Base-by-base conservation (phyloP, 2,329 filamentous ascomycete genomes). In the Clonostachys byssicola region DNA sequence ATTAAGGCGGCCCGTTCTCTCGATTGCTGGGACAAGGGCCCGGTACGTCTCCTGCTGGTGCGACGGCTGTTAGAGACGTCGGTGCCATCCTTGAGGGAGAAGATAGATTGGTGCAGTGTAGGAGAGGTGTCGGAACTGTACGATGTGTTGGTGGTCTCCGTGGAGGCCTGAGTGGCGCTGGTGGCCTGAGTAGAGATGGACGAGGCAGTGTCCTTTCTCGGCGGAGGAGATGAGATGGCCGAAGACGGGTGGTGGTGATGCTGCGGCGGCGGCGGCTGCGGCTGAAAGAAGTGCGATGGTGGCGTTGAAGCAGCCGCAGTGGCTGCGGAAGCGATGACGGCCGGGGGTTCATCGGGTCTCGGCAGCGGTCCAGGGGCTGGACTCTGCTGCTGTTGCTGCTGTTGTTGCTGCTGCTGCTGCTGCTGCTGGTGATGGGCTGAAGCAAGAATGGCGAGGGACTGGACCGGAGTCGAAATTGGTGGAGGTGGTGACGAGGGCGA, bases 1-100 rank as follows among this genome's bases (percentile, higher is more conserved):
- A 83, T 82, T 48, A 83, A 60, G 42, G 78, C 78, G 42, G 79
- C 79, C 60, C 77, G 77, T 54, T 81, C 77, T 60, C 79, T 72
- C 56, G 81, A 80, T 51, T 77, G 70, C 46, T 78, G 72, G 34
- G 78, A 80, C 52, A 83, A 66, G 51, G 79, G 79, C 40, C 79
- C 79, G 51, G 78, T 82, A 47, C 79, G 75, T 61, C 79, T 73
- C 57, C 79, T 74, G 59, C 75, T 81, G 52, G 77, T 68, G 56
- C 77, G 75, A 55, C 76, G 75, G 59, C 67, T 71, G 58, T 73
- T 72, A 65, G 70, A 71, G 60, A 75, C 65, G 62, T 79, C 75
- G 62, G 70, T 66, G 51, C 75, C 77, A 70, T 80, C 78, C 62
- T 74, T 74, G 52, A 77, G 66, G 50, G 76, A 75, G 60, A 80